phyloP scores from a whole-genome alignment of 768 basidiomycete genomes.

The Pisolithus tinctorius region DNA sequence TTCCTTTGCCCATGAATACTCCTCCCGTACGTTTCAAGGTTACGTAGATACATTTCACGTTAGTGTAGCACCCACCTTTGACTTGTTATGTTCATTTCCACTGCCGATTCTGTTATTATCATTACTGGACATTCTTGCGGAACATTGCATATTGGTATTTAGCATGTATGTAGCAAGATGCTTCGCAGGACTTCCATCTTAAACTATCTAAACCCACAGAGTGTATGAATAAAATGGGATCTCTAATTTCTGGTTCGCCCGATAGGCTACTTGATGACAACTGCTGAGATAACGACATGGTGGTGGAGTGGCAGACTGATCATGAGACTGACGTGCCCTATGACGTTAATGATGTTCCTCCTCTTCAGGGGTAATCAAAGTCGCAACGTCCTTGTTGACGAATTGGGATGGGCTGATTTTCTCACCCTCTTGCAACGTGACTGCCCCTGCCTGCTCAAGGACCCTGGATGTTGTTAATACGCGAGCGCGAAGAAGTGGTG shows the following conservation, averaged over 20 bases:
- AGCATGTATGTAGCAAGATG: background rate
- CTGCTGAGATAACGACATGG: no score
- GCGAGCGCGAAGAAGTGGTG: constrained; percentile 3
- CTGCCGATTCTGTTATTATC: background rate
- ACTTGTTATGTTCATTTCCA: background rate
- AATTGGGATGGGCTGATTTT: constrained; percentile 48
- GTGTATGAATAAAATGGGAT: no score
- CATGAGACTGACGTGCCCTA: no score
- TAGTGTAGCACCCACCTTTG: no score
- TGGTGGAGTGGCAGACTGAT: no score
- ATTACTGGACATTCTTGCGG: background rate
- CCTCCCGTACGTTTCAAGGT: no score
- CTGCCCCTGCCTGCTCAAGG: constrained; percentile 71
- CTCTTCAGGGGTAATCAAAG: background rate
- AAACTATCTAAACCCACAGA: no score
- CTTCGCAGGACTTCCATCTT: background rate
- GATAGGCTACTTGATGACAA: no score
- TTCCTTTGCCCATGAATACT: background rate
- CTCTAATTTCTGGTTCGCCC: no score
- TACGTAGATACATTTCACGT: no score
- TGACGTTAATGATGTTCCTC: constrained; percentile 30
- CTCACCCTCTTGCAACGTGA: constrained; percentile 44
- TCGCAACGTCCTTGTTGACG: constrained; percentile 33
- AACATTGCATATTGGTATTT: background rate
- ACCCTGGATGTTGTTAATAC: constrained; percentile 30